These are phyloP conservation scores for Colletotrichum cuscutae DNA, from an alignment of 2,329 filamentous ascomycete genomes.

Conservation along the genomic window DNA sequence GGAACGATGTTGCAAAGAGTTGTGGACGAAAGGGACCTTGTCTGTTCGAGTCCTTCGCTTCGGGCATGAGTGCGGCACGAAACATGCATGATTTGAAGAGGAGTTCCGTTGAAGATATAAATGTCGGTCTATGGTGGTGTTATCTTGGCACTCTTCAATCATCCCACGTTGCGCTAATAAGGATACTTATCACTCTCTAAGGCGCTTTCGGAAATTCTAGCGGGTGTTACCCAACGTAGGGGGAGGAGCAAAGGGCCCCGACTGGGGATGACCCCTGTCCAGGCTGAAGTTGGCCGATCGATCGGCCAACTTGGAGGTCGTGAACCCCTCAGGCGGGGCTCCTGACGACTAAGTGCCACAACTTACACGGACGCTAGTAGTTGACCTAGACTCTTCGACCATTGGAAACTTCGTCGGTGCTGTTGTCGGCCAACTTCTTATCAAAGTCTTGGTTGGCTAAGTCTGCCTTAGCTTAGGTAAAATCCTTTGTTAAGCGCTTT, in stretches of 20 bases:
- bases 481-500: not conserved
- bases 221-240: not conserved
- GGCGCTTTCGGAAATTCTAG: not conserved
- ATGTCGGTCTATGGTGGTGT: not conserved
- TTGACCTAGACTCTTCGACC: not conserved
- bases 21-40: not conserved
- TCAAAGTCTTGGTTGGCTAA: not conserved
- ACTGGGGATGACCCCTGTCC: not conserved
- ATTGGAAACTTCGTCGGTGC: not conserved
- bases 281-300: constrained; percentile 1
- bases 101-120: constrained; percentile 1
- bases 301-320: constrained; percentile 15
- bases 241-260: not conserved
- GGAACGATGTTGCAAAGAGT: not conserved
- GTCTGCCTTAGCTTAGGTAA: not conserved
- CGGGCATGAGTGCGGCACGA: not conserved
- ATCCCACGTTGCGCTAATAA: not conserved
- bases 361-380: not conserved
- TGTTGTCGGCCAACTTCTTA: not conserved
- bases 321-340: not conserved
- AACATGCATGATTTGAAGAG: not conserved
- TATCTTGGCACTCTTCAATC: constrained; percentile 7
- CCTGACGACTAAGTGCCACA: not conserved
- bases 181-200: constrained; percentile 15
- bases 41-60: not conserved